These are phyloP conservation scores for Suillus weaverae DNA, from an alignment of 768 basidiomycete genomes.

Conservation along the genomic window DNA sequence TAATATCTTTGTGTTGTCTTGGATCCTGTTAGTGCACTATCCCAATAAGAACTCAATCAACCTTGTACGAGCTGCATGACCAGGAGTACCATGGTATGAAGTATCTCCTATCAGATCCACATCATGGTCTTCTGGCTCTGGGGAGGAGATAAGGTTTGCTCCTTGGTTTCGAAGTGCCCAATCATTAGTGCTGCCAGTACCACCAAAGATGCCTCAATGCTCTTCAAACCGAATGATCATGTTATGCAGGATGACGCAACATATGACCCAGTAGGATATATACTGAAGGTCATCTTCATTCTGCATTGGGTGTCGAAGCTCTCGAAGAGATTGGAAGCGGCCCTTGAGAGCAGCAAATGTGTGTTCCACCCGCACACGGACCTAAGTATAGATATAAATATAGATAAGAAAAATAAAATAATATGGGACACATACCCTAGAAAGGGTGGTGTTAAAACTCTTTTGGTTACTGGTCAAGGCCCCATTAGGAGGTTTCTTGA, in stretches of 20 bases:
- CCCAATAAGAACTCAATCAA: background rate
- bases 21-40: background rate
- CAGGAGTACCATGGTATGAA: background rate
- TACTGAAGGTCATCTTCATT: background rate
- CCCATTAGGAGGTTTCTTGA: conserved; percentile 14
- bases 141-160: background rate
- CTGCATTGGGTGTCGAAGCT: background rate
- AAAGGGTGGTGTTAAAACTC: background rate
- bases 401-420: background rate
- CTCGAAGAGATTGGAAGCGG: conserved; percentile 2
- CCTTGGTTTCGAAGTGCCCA: background rate
- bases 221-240: background rate
- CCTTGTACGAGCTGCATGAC: background rate
- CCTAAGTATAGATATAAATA: background rate
- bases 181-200: background rate
- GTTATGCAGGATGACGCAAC: conserved; percentile 7
- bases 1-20: background rate
- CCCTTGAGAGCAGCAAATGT: conserved; percentile 8
- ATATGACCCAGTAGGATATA: background rate
- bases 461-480: background rate
- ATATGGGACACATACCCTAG: background rate
- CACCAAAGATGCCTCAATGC: background rate
- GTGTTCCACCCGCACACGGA: conserved; percentile 2
- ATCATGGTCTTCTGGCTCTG: background rate
- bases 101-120: background rate